Evolutionary conservation across 2,329 filamentous ascomycete species (phyloP).

Genomic region (Incumbomyces lentus): DNA sequence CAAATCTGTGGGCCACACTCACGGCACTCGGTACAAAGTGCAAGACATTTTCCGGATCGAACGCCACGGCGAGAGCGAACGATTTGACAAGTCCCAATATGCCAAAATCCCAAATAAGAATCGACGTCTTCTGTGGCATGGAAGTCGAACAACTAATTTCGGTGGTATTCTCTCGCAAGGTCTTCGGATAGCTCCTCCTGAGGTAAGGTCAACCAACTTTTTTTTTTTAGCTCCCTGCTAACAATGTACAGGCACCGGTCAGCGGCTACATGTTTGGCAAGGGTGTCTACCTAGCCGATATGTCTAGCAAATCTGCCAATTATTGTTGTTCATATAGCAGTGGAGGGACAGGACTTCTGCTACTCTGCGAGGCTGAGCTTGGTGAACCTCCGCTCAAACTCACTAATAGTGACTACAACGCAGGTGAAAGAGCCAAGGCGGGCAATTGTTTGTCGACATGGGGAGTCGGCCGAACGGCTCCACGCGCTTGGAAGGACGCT

Average conservation of each 20-base stretch:
- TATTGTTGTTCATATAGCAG: constrained; percentile 59
- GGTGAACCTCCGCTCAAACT: constrained; percentile 64
- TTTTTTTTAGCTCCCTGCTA: neutral
- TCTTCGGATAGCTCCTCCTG: constrained; percentile 69
- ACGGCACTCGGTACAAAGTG: constrained; percentile 38
- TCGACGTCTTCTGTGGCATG: constrained; percentile 76
- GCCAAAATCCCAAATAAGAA: constrained; percentile 47
- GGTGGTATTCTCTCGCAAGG: constrained; percentile 81
- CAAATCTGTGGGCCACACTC: constrained; percentile 57
- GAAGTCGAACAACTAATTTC: constrained; percentile 72
- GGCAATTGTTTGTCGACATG: constrained; percentile 57
- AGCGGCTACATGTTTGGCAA: constrained; percentile 84
- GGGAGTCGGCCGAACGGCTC: constrained; percentile 57
- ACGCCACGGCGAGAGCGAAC: constrained; percentile 58
- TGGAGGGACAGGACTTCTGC: constrained; percentile 60
- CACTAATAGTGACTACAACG: constrained; percentile 46
- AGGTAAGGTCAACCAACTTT: constrained; percentile 27
- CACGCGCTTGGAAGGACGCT: constrained; percentile 66
- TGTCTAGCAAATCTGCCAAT: constrained; percentile 69
- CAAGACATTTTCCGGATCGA: constrained; percentile 75
- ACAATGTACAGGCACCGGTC: constrained; percentile 45
- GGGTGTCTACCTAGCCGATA: constrained; percentile 79
- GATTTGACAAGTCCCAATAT: constrained; percentile 51
- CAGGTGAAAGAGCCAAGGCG: constrained; percentile 52
- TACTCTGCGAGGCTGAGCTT: constrained; percentile 77